Conservation (phyloP, 352 stramenopile genomes). For the Phytophthora sp. region DNA sequence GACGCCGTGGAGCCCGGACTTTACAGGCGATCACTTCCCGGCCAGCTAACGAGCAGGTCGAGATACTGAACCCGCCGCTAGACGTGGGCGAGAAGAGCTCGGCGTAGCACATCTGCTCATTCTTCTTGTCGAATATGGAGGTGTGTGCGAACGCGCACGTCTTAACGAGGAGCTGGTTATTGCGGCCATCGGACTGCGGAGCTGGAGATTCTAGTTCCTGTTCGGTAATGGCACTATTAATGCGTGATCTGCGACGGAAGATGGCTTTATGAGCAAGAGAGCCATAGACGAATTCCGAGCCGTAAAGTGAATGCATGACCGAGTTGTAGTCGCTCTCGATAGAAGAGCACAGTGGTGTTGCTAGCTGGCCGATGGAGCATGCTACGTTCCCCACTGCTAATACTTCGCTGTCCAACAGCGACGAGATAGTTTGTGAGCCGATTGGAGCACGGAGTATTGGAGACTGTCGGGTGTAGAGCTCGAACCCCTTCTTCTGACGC, state of each 20-base stretch:
- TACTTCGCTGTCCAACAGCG: conserved; percentile 29
- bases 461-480: conserved; percentile 36
- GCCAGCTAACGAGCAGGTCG: conserved; percentile 31
- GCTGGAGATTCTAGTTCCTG: not conserved
- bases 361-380: conserved; percentile 29
- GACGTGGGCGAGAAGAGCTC: conserved; percentile 40
- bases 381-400: conserved; percentile 35
- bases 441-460: conserved; percentile 14
- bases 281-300: conserved; percentile 52
- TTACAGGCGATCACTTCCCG: conserved; percentile 37
- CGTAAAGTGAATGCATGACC: conserved; percentile 48
- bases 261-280: conserved; percentile 43
- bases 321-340: conserved; percentile 46
- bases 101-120: conserved; percentile 43
- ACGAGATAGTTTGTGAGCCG: not conserved
- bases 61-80: conserved; percentile 37
- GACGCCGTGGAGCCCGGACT: conserved; percentile 6
- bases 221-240: not conserved
- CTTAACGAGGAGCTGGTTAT: conserved; percentile 39
- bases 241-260: conserved; percentile 13
- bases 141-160: conserved; percentile 39
- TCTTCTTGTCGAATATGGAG: conserved; percentile 39
- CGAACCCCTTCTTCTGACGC: conserved; percentile 34
- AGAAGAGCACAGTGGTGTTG: conserved; percentile 23
- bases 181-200: not conserved